phyloP scores from a whole-genome alignment of 768 basidiomycete genomes.

The Pleurotus citrinopileatus region DNA sequence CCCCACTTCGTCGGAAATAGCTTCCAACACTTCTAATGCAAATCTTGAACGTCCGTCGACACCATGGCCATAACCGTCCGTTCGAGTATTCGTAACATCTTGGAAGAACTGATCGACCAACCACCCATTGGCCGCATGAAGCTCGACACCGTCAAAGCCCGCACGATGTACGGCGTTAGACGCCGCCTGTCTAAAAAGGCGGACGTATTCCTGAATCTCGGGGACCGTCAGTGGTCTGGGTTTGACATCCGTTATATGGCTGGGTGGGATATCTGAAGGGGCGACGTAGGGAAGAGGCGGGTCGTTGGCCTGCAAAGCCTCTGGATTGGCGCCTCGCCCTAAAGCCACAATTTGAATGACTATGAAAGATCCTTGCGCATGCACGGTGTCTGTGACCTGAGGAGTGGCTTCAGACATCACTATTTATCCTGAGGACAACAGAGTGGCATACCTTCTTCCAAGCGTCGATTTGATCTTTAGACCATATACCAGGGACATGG shows the following conservation, averaged over 20 bases:
- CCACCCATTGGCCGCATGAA: slow-evolving; percentile 45
- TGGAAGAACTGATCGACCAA: slow-evolving; percentile 65
- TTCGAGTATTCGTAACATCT: slow-evolving; percentile 50
- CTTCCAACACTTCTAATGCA: slow-evolving; percentile 48
- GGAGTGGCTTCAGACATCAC: neutral
- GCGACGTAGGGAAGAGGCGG: slow-evolving; percentile 22
- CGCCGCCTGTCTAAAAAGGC: slow-evolving; percentile 52
- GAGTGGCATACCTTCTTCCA: slow-evolving; percentile 35
- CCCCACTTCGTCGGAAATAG: slow-evolving; percentile 50
- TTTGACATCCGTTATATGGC: slow-evolving; percentile 11
- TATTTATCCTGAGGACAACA: neutral
- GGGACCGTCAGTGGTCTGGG: slow-evolving; percentile 41
- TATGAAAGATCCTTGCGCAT: slow-evolving; percentile 39
- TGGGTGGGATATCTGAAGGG: slow-evolving; percentile 19
- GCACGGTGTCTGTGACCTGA: neutral
- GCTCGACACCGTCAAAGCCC: slow-evolving; percentile 65
- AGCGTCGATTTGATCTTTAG: slow-evolving; percentile 33
- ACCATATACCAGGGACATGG: slow-evolving; percentile 34
- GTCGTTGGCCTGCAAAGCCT: slow-evolving; percentile 24
- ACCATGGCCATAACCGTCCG: slow-evolving; percentile 66
- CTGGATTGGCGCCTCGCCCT: slow-evolving; percentile 24
- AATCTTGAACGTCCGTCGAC: slow-evolving; percentile 60
- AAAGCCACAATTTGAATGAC: slow-evolving; percentile 44
- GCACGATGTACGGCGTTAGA: slow-evolving; percentile 50
- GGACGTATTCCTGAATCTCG: slow-evolving; percentile 49